A percentile compares a stretch with the other conserved stretches of the same genome.
Conservation (phyloP, 2,329 filamentous ascomycete genomes). For the Cadophora luteo-olivacea region DNA sequence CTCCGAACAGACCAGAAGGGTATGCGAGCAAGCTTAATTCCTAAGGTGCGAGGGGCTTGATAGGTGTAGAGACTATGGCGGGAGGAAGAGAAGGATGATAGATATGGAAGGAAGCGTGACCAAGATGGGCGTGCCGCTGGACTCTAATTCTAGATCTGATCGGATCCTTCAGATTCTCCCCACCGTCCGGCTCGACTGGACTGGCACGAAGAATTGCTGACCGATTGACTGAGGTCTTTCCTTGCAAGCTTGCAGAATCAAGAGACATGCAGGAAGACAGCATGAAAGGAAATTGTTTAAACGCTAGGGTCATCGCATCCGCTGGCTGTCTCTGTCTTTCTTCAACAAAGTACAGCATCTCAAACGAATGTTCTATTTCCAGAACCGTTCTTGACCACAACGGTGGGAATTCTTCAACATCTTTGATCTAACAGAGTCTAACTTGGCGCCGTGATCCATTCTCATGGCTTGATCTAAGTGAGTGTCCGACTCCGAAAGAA, state of each 20-base stretch:
- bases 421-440: background rate
- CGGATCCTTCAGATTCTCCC: background rate
- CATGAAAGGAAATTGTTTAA: background rate
- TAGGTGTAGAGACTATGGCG: background rate
- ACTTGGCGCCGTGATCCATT: conserved; percentile 3
- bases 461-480: background rate
- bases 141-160: conserved; percentile 7
- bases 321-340: conserved; percentile 1
- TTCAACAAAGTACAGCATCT: background rate
- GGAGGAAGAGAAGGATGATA: background rate
- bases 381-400: background rate
- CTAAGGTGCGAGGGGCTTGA: background rate
- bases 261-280: background rate
- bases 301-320: background rate
- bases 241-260: background rate
- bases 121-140: conserved; percentile 8
- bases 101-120: background rate
- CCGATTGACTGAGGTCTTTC: background rate
- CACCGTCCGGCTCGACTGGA: background rate
- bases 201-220: background rate
- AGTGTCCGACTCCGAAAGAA: background rate
- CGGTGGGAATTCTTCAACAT: background rate
- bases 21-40: conserved; percentile 4
- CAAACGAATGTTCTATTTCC: conserved; percentile 5
- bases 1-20: conserved; percentile 1